Conservation (phyloP, 1,284 basidiomycete genomes). For the Rhodotorula sp. region DNA sequence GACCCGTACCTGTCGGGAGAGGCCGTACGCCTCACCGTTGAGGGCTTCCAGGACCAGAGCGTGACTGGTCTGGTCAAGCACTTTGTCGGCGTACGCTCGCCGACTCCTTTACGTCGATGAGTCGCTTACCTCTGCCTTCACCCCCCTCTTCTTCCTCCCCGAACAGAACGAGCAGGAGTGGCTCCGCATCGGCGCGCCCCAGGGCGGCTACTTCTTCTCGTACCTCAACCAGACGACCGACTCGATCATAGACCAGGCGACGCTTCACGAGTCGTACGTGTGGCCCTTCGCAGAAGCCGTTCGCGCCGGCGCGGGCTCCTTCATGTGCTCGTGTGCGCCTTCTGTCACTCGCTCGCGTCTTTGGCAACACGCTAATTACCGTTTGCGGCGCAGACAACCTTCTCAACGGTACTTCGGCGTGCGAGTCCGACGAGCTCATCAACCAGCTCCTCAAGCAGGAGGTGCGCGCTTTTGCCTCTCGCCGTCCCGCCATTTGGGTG, state of each 20-base stretch:
- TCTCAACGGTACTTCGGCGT: conserved; percentile 5
- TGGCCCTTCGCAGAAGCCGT: conserved; percentile 56
- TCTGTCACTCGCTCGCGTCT: too few relatives aligned
- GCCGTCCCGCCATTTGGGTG: neutral
- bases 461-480: neutral
- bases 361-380: neutral
- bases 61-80: conserved; percentile 52
- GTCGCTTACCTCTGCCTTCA: too few relatives aligned
- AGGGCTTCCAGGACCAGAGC: conserved; percentile 68
- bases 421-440: conserved; percentile 8
- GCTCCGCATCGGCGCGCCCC: conserved; percentile 44
- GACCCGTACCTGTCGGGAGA: conserved; percentile 11
- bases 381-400: neutral
- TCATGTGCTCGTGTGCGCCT: conserved; percentile 68
- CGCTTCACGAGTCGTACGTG: conserved; percentile 6
- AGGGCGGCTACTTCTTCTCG: conserved; percentile 57
- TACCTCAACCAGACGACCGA: conserved; percentile 71
- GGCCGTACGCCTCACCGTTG: neutral
- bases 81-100: too few relatives aligned
- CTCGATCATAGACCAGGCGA: conserved; percentile 47
- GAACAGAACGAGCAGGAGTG: conserved; percentile 27
- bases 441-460: conserved; percentile 17
- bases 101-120: too few relatives aligned
- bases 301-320: conserved; percentile 68
- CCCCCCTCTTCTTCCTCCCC: neutral